Conservation (phyloP, 345 rosid genomes). For the Physaria fendleri region DNA sequence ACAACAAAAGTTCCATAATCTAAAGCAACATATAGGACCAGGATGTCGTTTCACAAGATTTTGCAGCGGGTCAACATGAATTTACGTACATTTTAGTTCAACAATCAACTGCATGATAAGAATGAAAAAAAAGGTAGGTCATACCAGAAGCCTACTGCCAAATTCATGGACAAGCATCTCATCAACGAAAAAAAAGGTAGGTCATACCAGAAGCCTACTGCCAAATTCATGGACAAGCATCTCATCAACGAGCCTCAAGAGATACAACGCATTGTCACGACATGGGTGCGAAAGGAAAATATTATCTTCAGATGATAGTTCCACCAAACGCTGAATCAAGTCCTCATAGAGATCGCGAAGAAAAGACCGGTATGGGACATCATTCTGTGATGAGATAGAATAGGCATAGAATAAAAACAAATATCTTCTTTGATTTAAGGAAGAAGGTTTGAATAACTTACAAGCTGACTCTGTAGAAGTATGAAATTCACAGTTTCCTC, state of each 20-base stretch:
- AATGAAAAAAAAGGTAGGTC: background rate
- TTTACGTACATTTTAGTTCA: conserved; percentile 5
- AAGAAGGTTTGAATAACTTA: conserved; percentile 31
- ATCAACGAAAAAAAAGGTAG: conserved; percentile 34
- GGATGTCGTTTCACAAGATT: background rate
- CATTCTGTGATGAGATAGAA: conserved; percentile 44
- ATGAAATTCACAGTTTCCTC: conserved; percentile 89
- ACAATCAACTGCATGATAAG: conserved; percentile 1
- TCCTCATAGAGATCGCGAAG: conserved; percentile 75
- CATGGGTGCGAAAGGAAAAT: conserved; percentile 84
- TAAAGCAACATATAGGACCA: background rate
- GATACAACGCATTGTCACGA: conserved; percentile 81
- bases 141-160: conserved; percentile 72
- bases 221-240: conserved; percentile 80
- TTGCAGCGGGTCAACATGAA: conserved; percentile 1
- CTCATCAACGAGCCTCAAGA: conserved; percentile 77
- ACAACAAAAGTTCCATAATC: background rate
- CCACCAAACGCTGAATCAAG: conserved; percentile 64
- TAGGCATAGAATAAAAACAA: conserved; percentile 12
- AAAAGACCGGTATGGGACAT: conserved; percentile 42
- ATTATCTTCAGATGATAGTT: conserved; percentile 68
- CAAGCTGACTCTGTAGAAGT: conserved; percentile 56
- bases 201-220: conserved; percentile 63
- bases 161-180: conserved; percentile 85
- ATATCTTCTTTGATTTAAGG: background rate